phyloP scores from a whole-genome alignment of 345 rosid genomes.

The Aquilaria sinensis region DNA sequence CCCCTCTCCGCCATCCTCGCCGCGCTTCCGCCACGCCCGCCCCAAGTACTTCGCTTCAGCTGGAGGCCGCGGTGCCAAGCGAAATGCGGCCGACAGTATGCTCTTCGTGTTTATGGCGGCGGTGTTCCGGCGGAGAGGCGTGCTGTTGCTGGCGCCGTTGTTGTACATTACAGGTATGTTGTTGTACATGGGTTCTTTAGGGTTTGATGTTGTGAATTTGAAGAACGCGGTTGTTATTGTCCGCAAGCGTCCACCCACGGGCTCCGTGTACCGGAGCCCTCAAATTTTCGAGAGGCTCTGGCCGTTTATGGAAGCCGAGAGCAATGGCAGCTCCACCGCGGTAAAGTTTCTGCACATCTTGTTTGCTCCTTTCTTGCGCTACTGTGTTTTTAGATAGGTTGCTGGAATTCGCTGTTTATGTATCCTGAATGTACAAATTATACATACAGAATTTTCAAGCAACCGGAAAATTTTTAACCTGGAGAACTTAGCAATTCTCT shows the following conservation, averaged over 20 bases:
- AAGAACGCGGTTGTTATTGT: constrained; percentile 41
- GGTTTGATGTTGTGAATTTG: constrained; percentile 59
- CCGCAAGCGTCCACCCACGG: constrained; percentile 51
- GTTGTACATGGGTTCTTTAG: constrained; percentile 80
- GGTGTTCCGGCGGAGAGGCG: constrained; percentile 73
- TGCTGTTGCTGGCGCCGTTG: constrained; percentile 78
- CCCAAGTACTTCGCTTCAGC: constrained; percentile 19
- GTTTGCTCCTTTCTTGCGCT: neutral
- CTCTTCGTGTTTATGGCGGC: constrained; percentile 41
- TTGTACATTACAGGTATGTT: constrained; percentile 82
- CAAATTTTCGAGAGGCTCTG: constrained; percentile 73
- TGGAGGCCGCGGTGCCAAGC: constrained; percentile 33
- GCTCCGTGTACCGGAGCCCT: constrained; percentile 86
- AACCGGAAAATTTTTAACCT: too few relatives aligned
- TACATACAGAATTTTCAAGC: too few relatives aligned
- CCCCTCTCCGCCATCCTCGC: constrained; percentile 81
- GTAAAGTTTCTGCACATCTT: constrained; percentile 28
- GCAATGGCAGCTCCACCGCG: constrained; percentile 50
- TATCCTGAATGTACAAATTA: too few relatives aligned
- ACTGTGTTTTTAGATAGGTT: neutral
- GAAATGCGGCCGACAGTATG: constrained; percentile 44
- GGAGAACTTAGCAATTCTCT: too few relatives aligned
- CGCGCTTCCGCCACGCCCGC: constrained; percentile 61
- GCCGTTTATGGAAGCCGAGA: constrained; percentile 79
- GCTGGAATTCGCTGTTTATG: too few relatives aligned